These are phyloP conservation scores for Trichoderma gracile DNA, from an alignment of 2,329 filamentous ascomycete genomes.

Conservation along the genomic window DNA sequence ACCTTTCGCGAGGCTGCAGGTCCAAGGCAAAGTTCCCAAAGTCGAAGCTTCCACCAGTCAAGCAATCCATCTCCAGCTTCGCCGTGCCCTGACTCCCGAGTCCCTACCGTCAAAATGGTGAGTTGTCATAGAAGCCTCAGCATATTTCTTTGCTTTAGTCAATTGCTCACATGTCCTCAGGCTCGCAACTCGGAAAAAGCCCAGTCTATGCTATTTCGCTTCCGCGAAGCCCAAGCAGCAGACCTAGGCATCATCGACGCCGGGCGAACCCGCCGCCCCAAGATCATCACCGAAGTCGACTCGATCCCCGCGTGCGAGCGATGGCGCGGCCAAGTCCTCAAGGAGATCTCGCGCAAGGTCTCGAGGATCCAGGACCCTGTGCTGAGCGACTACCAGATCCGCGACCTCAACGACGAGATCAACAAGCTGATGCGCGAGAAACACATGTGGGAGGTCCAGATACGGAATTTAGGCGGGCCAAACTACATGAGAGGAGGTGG, in stretches of 20 bases:
- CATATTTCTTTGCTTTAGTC: too few species aligned
- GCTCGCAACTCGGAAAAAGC: conserved; percentile 98
- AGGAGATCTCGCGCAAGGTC: conserved; percentile 96
- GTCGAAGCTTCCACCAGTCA: conserved; percentile 3
- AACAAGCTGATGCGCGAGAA: conserved; percentile 99
- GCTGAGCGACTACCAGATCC: conserved; percentile 94
- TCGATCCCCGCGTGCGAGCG: conserved; percentile 88
- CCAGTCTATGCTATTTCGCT: conserved; percentile 99
- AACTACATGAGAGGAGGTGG: conserved; percentile 85
- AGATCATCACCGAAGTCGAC: conserved; percentile 83
- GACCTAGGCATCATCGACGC: conserved; percentile 96
- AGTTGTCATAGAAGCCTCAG: neutral
- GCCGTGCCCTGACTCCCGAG: neutral
- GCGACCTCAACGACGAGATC: conserved; percentile 98
- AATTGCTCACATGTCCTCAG: conserved; percentile 45
- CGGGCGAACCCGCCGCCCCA: conserved; percentile 84
- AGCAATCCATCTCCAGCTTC: neutral
- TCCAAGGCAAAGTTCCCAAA: conserved; percentile 3
- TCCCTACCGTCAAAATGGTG: conserved; percentile 34
- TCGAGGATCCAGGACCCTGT: conserved; percentile 89
- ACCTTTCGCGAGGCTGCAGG: neutral
- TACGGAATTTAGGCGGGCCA: conserved; percentile 90
- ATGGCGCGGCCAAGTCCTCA: conserved; percentile 96
- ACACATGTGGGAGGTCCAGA: conserved; percentile 98
- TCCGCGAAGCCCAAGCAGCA: conserved; percentile 94